Evolutionary conservation across 2,329 filamentous ascomycete genomes (phyloP), one percentile per base, ranked within the genome.

Genomic region (Torrubiella hemipterigena): DNA sequence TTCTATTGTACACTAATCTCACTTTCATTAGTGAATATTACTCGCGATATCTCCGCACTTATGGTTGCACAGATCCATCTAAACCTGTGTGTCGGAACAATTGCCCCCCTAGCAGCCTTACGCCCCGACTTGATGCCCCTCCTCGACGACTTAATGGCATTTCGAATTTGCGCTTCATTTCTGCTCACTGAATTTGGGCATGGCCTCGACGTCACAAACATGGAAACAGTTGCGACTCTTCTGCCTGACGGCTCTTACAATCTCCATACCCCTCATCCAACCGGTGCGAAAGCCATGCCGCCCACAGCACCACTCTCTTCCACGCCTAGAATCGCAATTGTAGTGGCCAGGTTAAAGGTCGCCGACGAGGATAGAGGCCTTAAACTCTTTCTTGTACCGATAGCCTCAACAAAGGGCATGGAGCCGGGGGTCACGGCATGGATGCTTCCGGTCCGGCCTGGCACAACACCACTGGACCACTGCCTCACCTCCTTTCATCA

Each of bases 151-250:
- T 16, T 27, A 13, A 15, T 27, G n/a, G 13, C 10, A 7, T 27
- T 27, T 15, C 25, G 25, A 13, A 27, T 16, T 11, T 27, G 25
- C 13, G 25, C 25, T 16, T 9, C 25, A 9, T 27, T 27, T 11
- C 25, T 27, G 7, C 20, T 22, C 20, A 22, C 20, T n/a, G 20
- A 22, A n/a, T 22, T 22, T 22, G 20, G 20, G 8, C 20, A 22
- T 22, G 20, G 12, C 13, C 25, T 27, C 25, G 25, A 27, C 25
- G 25, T 27, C 25, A 15, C 15, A 16, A 57, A 58, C 19, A 29
- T 61, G 5, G 49, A 59, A 33, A 59, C 56, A 3, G 56, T 46
- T 0, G 55, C 54, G 6, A 57, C 50, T 3, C 33, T 52, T 5
- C 38, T 49, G 3, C 30, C 44, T 4, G 46, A 58, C 32, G 55